A percentile compares a stretch with the other conserved stretches of the same genome.
Conservation (phyloP, 139 green algal genomes). For the Desmodesmus armatus region DNA sequence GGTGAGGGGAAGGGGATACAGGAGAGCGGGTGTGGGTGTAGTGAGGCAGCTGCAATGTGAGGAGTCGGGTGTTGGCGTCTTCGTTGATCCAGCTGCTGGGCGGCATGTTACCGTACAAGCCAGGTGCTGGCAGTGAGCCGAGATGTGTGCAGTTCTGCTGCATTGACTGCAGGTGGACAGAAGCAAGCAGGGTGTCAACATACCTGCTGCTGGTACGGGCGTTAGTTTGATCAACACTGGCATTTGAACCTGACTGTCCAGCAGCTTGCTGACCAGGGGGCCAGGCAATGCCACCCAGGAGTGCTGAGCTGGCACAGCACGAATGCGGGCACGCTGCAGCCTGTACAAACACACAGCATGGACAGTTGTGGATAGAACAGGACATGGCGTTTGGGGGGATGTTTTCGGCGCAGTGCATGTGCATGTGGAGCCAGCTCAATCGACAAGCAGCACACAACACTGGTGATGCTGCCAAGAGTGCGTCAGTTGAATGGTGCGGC, state of each 20-base stretch:
- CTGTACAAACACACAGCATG: too few relatives aligned
- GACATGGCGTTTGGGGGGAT: too few relatives aligned
- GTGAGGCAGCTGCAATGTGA: background rate
- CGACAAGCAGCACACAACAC: too few relatives aligned
- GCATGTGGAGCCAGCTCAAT: too few relatives aligned
- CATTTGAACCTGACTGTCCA: background rate
- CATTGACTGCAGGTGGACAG: too few relatives aligned
- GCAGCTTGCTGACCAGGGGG: conserved; percentile 7
- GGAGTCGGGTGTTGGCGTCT: background rate
- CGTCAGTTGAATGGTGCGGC: too few relatives aligned
- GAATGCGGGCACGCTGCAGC: conserved; percentile 15
- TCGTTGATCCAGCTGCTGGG: background rate
- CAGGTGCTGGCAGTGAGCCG: too few relatives aligned
- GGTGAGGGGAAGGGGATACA: background rate
- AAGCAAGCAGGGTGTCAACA: background rate
- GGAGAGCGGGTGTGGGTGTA: background rate
- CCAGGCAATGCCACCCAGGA: conserved; percentile 22
- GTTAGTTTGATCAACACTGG: background rate
- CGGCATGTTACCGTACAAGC: too few relatives aligned
- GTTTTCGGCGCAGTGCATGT: too few relatives aligned
- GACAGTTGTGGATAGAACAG: too few relatives aligned
- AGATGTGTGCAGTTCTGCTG: too few relatives aligned
- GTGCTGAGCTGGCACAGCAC: conserved; percentile 22
- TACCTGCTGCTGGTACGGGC: background rate
- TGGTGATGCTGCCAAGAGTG: too few relatives aligned